A percentile compares a stretch with the other conserved stretches of the same genome.
Conservation (phyloP, 495 filamentous ascomycete species). For the Parathielavia hyrcaniae region DNA sequence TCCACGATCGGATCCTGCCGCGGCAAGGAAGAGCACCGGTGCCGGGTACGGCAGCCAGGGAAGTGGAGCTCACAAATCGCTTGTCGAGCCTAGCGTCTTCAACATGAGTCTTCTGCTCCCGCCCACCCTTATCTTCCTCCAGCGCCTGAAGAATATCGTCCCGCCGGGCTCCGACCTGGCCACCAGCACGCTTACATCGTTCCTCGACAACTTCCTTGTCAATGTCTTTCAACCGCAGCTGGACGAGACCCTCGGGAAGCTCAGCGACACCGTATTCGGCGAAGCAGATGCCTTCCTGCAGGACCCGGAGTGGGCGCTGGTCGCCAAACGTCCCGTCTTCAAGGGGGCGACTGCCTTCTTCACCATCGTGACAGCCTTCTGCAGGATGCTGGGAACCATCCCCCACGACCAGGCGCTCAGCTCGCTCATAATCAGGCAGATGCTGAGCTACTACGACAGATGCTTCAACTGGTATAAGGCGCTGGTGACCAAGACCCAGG, state of each 20-base stretch:
- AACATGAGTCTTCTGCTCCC: constrained; percentile 94
- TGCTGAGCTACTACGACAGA: constrained; percentile 83
- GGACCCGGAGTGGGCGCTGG: constrained; percentile 71
- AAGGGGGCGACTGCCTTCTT: constrained; percentile 89
- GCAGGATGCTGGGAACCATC: constrained; percentile 88
- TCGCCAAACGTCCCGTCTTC: constrained; percentile 80
- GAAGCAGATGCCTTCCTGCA: constrained; percentile 82
- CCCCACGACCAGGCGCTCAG: constrained; percentile 96
- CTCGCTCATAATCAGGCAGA: constrained; percentile 80
- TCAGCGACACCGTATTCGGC: constrained; percentile 74
- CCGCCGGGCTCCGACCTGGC: constrained; percentile 77
- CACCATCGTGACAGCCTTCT: constrained; percentile 78
- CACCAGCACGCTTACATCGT: constrained; percentile 82
- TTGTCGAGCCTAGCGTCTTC: constrained; percentile 93
- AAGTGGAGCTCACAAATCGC: constrained; percentile 55
- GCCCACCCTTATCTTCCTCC: constrained; percentile 88
- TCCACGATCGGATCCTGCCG: constrained; percentile 28
- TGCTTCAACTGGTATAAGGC: constrained; percentile 86
- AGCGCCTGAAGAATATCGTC: constrained; percentile 84
- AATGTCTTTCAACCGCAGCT: constrained; percentile 97
- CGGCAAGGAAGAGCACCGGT: constrained; percentile 35
- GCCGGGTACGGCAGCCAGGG: constrained; percentile 29
- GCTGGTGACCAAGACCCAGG: constrained; percentile 52
- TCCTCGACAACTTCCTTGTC: constrained; percentile 95
- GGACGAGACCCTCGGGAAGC: constrained; percentile 87